These are phyloP conservation scores for Fusarium redolens DNA, from an alignment of 2,329 filamentous ascomycete species.

Conservation along the genomic window DNA sequence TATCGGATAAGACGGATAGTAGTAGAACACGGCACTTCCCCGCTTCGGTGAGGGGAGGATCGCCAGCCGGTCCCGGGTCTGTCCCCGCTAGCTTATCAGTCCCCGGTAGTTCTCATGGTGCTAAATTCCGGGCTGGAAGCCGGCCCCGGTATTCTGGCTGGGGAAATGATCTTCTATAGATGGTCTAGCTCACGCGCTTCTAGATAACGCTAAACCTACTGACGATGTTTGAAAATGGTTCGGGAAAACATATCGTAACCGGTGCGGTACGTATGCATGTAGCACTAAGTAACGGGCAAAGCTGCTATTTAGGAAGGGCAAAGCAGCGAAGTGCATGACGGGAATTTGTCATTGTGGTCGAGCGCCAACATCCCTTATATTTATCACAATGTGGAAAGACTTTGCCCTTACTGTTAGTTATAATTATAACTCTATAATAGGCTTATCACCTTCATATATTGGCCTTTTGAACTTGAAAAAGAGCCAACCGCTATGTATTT, in stretches of 20 bases:
- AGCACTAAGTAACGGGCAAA: background rate
- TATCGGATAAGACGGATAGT: background rate
- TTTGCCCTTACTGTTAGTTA: too few species aligned
- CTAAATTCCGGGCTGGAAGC: background rate
- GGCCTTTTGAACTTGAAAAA: too few species aligned
- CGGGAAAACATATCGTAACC: background rate
- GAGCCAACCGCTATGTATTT: too few species aligned
- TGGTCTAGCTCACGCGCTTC: background rate
- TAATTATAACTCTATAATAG: too few species aligned
- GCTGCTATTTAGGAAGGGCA: background rate
- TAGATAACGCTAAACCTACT: background rate
- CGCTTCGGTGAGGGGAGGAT: background rate
- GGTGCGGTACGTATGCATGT: too few species aligned
- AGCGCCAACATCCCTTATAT: too few species aligned
- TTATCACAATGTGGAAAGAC: too few species aligned
- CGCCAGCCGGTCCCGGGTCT: background rate
- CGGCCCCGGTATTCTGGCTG: background rate
- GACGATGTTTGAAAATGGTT: background rate
- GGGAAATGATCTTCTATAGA: background rate
- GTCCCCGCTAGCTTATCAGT: background rate
- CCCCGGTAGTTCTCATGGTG: too few species aligned
- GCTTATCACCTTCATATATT: too few species aligned
- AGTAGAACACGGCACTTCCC: background rate
- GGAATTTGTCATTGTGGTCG: too few species aligned
- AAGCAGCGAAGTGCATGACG: too few species aligned